Percentiles rank a stretch among this genome's conserved stretches.
Conservation (phyloP, 2,329 filamentous ascomycete genomes). For the Paecilomyces formosus region DNA sequence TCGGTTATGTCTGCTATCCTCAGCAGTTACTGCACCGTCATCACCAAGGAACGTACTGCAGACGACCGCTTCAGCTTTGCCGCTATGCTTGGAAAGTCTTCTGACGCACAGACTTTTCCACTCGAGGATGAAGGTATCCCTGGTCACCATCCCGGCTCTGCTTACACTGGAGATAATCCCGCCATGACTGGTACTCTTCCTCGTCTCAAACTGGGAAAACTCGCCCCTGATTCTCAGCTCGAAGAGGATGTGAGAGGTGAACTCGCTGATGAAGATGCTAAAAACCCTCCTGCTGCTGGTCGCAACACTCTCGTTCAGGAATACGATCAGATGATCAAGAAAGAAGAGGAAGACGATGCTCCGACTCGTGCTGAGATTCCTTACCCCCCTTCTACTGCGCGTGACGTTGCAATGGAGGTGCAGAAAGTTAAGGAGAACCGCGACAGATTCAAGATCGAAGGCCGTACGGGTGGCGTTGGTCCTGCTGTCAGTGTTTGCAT, state of each 20-base stretch:
- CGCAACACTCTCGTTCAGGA: conserved; percentile 72
- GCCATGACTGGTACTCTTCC: conserved; percentile 49
- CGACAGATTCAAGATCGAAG: conserved; percentile 82
- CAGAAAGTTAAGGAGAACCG: conserved; percentile 89
- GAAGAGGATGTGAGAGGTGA: conserved; percentile 81
- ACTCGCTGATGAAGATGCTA: conserved; percentile 75
- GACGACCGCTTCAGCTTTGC: conserved; percentile 54
- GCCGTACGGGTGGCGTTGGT: conserved; percentile 73
- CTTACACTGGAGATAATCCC: conserved; percentile 52
- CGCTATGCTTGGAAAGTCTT: conserved; percentile 49
- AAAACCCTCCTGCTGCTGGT: conserved; percentile 63
- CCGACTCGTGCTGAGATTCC: conserved; percentile 74
- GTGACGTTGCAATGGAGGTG: conserved; percentile 90
- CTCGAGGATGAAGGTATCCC: conserved; percentile 63
- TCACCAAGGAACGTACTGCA: conserved; percentile 51
- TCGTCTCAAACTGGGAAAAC: conserved; percentile 66
- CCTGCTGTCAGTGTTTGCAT: conserved; percentile 84
- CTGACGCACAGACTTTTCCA: conserved; percentile 50
- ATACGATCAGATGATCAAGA: conserved; percentile 81
- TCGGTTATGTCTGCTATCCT: conserved; percentile 70
- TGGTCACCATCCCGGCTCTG: conserved; percentile 59
- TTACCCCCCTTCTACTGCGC: conserved; percentile 75
- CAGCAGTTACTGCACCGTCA: conserved; percentile 51
- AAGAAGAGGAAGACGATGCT: conserved; percentile 78
- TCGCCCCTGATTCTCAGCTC: conserved; percentile 76